Base-by-base conservation (phyloP, 208 protist genomes). In the Borovskyia barvae region DNA sequence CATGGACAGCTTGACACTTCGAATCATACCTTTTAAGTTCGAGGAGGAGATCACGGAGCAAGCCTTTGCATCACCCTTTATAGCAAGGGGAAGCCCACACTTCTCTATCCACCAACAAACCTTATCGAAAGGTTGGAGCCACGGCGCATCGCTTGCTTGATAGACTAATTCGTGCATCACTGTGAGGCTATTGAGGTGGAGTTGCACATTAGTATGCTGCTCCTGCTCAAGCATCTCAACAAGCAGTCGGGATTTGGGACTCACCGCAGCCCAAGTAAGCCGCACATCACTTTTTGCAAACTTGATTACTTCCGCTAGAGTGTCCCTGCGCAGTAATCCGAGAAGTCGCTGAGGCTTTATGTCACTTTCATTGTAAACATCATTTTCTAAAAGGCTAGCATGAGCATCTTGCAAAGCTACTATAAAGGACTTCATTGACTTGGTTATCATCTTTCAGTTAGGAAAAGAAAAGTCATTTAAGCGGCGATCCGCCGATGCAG, bases 51-150 rank as follows among this genome's bases (percentile, higher is more conserved):
- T n/a, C 11, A 56, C 20, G 20, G 2, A 20, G 9, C 40, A 29
- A 15, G 35, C 35, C 12, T 14, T 32, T 24, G 29, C 24, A 36
- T 41, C 35, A 24, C 32, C 50, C 43, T 36, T 30, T 20, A 56
- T 24, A 8, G 50, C 40, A 0, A 56, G 3, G 3, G 35, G 35
- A 14, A 56, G 30, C 22, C 30, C 50, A n/a, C 50, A 56, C 35
- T 56, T 56, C 35, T 56, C 50, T 11, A 56, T 25, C 50, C 50
- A 56, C 50, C 50, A 56, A n/a, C 35, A 14, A 6, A 56, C 32
- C 9, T 14, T 20, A n/a, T 42, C 35, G 24, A 40, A 11, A 11
- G 22, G 29, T 11, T 56, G 50, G 28, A 41, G 22, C 5, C 14
- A 11, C 14, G 50, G 32, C 8, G 9, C 22, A 40, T 17, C 17